A percentile compares a stretch with the other conserved stretches of the same genome.
Evolutionary conservation across 805 yeast species (phyloP).

Genomic region (Starmerella stigmatis): DNA sequence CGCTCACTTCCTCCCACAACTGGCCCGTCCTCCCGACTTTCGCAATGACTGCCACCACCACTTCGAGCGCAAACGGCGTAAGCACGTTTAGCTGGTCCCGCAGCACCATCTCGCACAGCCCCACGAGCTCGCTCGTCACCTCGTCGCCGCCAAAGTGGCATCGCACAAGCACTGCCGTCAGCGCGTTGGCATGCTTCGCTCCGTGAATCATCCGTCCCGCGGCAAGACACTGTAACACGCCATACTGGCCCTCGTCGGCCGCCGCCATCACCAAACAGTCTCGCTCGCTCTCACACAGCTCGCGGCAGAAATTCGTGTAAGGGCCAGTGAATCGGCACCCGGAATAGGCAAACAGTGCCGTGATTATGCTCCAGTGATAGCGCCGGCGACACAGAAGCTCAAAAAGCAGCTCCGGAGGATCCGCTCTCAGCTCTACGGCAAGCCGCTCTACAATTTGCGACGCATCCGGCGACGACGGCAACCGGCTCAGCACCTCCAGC

Average conservation of each 20-base stretch:
- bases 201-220: not conserved
- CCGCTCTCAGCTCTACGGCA: not conserved
- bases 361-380: slow-evolving; percentile 12
- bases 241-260: slow-evolving; percentile 7
- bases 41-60: slow-evolving; percentile 37
- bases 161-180: slow-evolving; percentile 2
- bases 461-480: slow-evolving; percentile 3
- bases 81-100: slow-evolving; percentile 47
- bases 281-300: slow-evolving; percentile 10
- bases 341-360: slow-evolving; percentile 18
- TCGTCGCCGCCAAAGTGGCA: not conserved
- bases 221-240: slow-evolving; percentile 4
- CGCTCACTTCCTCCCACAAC: slow-evolving; percentile 18
- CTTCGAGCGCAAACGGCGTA: slow-evolving; percentile 57
- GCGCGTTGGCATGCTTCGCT: not conserved
- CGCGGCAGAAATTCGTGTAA: slow-evolving; percentile 9
- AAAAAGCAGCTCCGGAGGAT: slow-evolving; percentile 7
- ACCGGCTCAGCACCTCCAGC: slow-evolving; percentile 4
- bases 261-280: slow-evolving; percentile 9
- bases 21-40: not conserved
- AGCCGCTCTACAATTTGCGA: not conserved
- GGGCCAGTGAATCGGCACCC: slow-evolving; percentile 7
- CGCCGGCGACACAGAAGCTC: slow-evolving; percentile 4
- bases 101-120: slow-evolving; percentile 36
- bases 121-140: slow-evolving; percentile 22